Percentiles rank a stretch among this genome's conserved stretches.
These are phyloP conservation scores for Urochloa ruziziensis DNA, from an alignment of 176 grass and related monocot species.

Conservation along the genomic window DNA sequence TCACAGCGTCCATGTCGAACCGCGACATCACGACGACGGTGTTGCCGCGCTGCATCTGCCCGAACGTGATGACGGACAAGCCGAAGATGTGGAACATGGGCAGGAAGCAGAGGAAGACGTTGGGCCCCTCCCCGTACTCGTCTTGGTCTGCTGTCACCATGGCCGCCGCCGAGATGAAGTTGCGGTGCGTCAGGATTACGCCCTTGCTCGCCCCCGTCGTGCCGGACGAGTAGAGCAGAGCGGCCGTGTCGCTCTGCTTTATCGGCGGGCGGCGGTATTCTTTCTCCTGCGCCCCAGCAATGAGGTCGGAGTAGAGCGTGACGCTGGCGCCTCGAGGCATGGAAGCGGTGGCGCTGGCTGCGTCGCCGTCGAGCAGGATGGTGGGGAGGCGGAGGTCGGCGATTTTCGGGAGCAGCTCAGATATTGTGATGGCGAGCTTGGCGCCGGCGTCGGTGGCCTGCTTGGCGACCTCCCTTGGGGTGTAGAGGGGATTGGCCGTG, in stretches of 20 bases:
- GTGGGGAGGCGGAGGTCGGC: conserved; percentile 48
- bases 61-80: conserved; percentile 63
- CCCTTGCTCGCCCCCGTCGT: conserved; percentile 95
- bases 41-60: conserved; percentile 73
- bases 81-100: conserved; percentile 99
- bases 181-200: conserved; percentile 82
- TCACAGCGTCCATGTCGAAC: conserved; percentile 61
- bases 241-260: conserved; percentile 60
- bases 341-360: background rate
- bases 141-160: conserved; percentile 76
- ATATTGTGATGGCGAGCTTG: conserved; percentile 63
- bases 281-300: conserved; percentile 27
- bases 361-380: conserved; percentile 54
- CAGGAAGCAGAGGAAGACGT: conserved; percentile 91
- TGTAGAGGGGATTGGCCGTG: conserved; percentile 84
- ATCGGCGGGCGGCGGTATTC: conserved; percentile 48
- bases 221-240: conserved; percentile 89
- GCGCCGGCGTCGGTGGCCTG: conserved; percentile 56
- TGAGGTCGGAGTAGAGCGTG: conserved; percentile 56
- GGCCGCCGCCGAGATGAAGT: conserved; percentile 62
- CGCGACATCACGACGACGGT: conserved; percentile 60
- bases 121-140: conserved; percentile 50
- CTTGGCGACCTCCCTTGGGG: conserved; percentile 64
- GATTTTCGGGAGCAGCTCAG: conserved; percentile 52
- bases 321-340: conserved; percentile 7